phyloP scores from a whole-genome alignment of 1,284 basidiomycete genomes.

The Quambalaria eucalypti region DNA sequence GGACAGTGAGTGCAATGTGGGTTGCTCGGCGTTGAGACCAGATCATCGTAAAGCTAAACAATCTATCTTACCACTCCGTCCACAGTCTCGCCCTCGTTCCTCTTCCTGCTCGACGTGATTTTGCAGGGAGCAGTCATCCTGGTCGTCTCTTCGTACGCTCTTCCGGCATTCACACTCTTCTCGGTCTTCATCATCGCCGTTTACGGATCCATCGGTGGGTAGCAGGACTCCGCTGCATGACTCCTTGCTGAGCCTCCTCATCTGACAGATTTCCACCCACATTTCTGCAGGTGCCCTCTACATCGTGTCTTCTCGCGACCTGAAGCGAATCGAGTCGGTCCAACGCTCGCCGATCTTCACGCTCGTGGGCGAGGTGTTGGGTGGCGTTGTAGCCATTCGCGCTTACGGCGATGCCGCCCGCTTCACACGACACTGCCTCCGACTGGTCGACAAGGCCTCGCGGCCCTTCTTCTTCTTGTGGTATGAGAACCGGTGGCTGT shows the following conservation, averaged over 20 bases:
- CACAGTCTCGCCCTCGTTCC: slow-evolving; percentile 1
- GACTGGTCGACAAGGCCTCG: slow-evolving; percentile 50
- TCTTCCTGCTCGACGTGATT: slow-evolving; percentile 18
- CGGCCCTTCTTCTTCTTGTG: slow-evolving; percentile 49
- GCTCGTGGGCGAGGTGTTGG: slow-evolving; percentile 57
- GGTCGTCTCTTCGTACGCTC: slow-evolving; percentile 38
- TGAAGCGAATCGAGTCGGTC: slow-evolving; percentile 45
- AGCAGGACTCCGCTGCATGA: too few relatives aligned
- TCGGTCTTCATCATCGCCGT: slow-evolving; percentile 29
- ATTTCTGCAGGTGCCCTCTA: too few relatives aligned
- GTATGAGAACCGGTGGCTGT: slow-evolving; percentile 53
- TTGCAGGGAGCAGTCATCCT: slow-evolving; percentile 26
- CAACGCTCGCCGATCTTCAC: slow-evolving; percentile 45
- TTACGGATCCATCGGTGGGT: slow-evolving; percentile 40
- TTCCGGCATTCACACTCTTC: slow-evolving; percentile 31
- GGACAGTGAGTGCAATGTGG: slow-evolving; percentile 30
- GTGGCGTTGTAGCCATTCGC: slow-evolving; percentile 71
- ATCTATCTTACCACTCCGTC: too few relatives aligned
- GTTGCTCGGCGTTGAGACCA: slow-evolving; percentile 5
- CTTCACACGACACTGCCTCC: slow-evolving; percentile 56
- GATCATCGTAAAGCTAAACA: slow-evolving; percentile 2
- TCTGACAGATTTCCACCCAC: too few relatives aligned
- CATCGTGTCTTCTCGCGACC: slow-evolving; percentile 40
- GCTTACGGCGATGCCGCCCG: slow-evolving; percentile 73
- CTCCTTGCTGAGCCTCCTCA: too few relatives aligned